phyloP scores from a whole-genome alignment of 108 stramenopile genomes.

The Stephanodiscus minutulus region DNA sequence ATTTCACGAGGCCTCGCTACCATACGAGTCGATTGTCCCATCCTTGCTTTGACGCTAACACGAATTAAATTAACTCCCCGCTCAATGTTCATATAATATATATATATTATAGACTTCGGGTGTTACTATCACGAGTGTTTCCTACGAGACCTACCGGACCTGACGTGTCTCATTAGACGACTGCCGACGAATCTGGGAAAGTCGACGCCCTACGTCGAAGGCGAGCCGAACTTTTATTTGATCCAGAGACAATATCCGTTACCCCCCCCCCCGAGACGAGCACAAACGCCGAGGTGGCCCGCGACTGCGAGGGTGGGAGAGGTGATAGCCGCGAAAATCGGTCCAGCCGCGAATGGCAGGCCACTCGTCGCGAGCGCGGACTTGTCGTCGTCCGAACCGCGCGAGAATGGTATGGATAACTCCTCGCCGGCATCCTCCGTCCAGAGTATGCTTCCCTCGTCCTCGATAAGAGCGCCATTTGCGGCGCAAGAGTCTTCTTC shows the following conservation, averaged over 20 bases:
- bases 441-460: neutral
- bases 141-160: constrained; percentile 6
- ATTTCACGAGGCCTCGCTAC: neutral
- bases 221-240: constrained; percentile 15
- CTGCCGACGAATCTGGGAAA: constrained; percentile 6
- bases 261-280: neutral
- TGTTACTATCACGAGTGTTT: constrained; percentile 24
- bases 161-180: constrained; percentile 14
- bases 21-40: neutral
- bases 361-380: neutral
- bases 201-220: neutral
- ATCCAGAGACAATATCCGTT: constrained; percentile 6
- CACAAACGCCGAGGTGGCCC: neutral
- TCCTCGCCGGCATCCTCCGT: neutral
- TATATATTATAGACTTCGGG: neutral
- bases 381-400: neutral
- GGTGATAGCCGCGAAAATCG: neutral
- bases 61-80: neutral
- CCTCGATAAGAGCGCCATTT: neutral
- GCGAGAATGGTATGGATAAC: neutral
- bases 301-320: neutral
- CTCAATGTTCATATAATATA: neutral
- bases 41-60: neutral
- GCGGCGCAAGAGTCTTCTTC: neutral
- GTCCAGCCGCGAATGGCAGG: neutral